Base-by-base conservation (phyloP, 2,329 filamentous ascomycete genomes). In the Ceratocystis colombiana region DNA sequence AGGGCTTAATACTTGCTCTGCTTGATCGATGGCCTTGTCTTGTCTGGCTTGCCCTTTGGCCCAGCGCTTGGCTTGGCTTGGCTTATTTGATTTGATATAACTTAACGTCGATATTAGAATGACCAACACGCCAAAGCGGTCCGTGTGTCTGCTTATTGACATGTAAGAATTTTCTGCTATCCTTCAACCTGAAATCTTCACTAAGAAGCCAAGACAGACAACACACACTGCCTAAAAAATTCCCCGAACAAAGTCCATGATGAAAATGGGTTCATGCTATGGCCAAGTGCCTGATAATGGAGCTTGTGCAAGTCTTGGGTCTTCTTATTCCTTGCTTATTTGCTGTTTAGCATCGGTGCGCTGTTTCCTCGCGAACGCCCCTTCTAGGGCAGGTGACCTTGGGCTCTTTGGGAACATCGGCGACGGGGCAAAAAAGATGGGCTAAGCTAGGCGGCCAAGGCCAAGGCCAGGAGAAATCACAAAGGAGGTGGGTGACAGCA, bases 61-160 rank as follows among this genome's bases (percentile, higher is more conserved):
- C 8, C 33, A 37, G 8, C 22, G 22, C 22, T 22, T 22, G 33
- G 8, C 33, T 37, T 37, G 33, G 1, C 25, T 48, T 20, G 45
- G 45, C 45, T 48, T 48, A 20, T 48, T 50, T 50, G 46, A 50
- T 50, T 50, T 20, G 46, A 20, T 50, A 50, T 50, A 50, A 7
- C 20, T 7, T 25, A 22, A 37, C 33, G 33, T 37, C 46, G 46
- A 37, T 50, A 50, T 50, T 50, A 50, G n/a, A 50, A 37, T 7
- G 7, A 20, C n/a, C 46, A 50, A 20, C 17, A n/a, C 25, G 22
- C 53, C 53, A 30, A 57, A 17, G 53, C 15, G 53, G 53, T 28
- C 53, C 17, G 53, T 57, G 53, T 57, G 53, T 30, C 20, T 57
- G 12, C 53, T 37, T 57, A 57, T 33, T 30, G 25, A 57, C 53